These are phyloP conservation scores for Globisporangium parvum DNA, from an alignment of 352 stramenopile genomes.

Conservation along the genomic window DNA sequence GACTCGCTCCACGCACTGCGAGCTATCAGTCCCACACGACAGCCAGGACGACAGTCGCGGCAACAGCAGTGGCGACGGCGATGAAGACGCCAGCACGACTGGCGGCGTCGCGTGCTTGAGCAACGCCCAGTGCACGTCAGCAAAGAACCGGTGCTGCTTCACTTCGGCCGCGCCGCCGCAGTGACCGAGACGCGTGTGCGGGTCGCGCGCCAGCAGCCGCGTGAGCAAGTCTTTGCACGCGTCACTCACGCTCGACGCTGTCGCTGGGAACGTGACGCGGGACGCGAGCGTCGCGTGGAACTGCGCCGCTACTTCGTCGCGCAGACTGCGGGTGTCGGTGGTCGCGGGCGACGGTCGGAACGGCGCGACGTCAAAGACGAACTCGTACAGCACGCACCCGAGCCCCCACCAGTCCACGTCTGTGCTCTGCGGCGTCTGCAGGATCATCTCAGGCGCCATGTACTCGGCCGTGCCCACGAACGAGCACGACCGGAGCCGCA, in stretches of 20 bases:
- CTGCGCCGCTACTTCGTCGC: constrained; percentile 17
- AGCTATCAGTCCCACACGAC: background rate
- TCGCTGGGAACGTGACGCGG: constrained; percentile 30
- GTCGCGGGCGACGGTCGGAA: constrained; percentile 21
- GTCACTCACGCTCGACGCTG: constrained; percentile 16
- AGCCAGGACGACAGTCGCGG: too few species aligned
- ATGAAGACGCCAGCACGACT: background rate
- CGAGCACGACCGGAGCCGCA: constrained; percentile 35
- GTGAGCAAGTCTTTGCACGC: constrained; percentile 25
- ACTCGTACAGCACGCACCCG: constrained; percentile 70
- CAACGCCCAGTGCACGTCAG: constrained; percentile 21
- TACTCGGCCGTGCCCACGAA: constrained; percentile 45
- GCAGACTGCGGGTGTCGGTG: background rate
- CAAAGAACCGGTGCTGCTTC: constrained; percentile 30
- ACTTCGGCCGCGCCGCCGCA: constrained; percentile 20
- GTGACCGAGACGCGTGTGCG: constrained; percentile 21
- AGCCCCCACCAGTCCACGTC: constrained; percentile 78
- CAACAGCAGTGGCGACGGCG: background rate
- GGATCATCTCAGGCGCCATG: constrained; percentile 41
- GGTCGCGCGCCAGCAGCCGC: constrained; percentile 17
- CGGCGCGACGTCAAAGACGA: constrained; percentile 57
- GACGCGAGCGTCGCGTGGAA: constrained; percentile 49
- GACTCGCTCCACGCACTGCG: too few species aligned
- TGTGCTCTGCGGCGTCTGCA: constrained; percentile 20
- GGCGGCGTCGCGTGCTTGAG: constrained; percentile 4